Evolutionary conservation across 1,139 yeast genomes (phyloP), one percentile per base, ranked within the genome.

Genomic region (Hyphopichia wangnamkhiaoensis): DNA sequence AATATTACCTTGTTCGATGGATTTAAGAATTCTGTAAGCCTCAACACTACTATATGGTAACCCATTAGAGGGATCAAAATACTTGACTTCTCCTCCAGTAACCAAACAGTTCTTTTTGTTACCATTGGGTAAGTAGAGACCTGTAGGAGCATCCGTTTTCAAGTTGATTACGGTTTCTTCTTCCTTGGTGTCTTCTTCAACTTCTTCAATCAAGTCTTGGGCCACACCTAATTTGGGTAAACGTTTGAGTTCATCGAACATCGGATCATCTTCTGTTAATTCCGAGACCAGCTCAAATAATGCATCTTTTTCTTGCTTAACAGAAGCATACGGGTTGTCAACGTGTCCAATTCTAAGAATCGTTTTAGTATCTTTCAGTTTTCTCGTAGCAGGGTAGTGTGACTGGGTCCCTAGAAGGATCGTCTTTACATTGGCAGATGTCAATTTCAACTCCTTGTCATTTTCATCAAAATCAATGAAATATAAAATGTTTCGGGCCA

Each of bases 21-120:
- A 75, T 52, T 85, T 83, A 48, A 90, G 74, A 28, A 83, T 70
- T 48, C 77, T 82, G 57, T 84, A 87, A 8, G 93, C 84, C 37
- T 85, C 94, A 47, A 88, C 88, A 43, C 84, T 84, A 39, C 85
- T 77, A 61, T 91, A 91, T 2, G 96, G 95, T 37, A 90, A 78
- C 34, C 95, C 95, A 28, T 85, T 81, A 32, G 80, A 75, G 0
- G 97, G 97, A 65, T 91, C 97, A 49, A 87, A 84, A 61, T 88
- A 91, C 55, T 81, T 77, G 27, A 94, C 95, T 40, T 83, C 84
- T 34, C 77, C 76, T 12, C 95, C 95, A 2, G 90, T 81, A 33
- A 89, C 79, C 33, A 87, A 74, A 65, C 98, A 91, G 42, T 72
- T 68, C 59, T 79, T 80, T 61, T 81, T 83, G 43, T 71, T 69